Evolutionary conservation across 371 early-diverging fungal genomes (phyloP).

Genomic region (Mortierella polycephala): DNA sequence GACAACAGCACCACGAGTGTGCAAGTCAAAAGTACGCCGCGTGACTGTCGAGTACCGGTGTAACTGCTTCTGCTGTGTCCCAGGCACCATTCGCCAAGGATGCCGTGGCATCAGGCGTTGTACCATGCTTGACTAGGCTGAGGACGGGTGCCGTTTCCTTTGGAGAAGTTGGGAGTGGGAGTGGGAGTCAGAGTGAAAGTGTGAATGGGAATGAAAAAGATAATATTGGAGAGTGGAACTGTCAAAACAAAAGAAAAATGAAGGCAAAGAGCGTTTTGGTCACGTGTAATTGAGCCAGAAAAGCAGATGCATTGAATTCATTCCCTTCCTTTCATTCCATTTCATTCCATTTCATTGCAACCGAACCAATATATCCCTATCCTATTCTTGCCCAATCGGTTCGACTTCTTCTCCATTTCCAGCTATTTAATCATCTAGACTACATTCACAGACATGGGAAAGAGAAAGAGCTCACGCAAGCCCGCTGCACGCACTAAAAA

Average conservation of each 20-base stretch:
- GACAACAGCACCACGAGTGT: not conserved
- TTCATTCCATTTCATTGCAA: not conserved
- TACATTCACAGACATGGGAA: conserved; percentile 72
- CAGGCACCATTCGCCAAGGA: conserved; percentile 21
- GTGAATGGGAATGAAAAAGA: not conserved
- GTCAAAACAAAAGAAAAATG: too few relatives aligned
- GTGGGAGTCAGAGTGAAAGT: not conserved
- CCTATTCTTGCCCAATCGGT: not conserved
- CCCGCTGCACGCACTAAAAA: conserved; percentile 74
- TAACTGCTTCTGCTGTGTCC: not conserved
- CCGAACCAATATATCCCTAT: not conserved
- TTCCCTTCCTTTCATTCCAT: not conserved
- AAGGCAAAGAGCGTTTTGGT: not conserved
- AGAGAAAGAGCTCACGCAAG: conserved; percentile 85
- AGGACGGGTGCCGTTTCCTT: not conserved
- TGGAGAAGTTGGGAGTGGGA: not conserved
- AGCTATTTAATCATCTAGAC: too few relatives aligned
- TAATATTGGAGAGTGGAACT: not conserved
- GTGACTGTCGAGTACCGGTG: conserved; percentile 12
- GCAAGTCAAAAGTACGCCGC: conserved; percentile 10
- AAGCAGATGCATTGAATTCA: not conserved
- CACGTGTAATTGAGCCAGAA: not conserved
- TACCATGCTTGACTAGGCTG: conserved; percentile 10
- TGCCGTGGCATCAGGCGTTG: conserved; percentile 37
- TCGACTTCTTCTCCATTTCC: not conserved